Percentiles rank a stretch among this genome's conserved stretches.
Evolutionary conservation across 106 monocot genomes (phyloP).

Genomic region (Dendrobium officinale): DNA sequence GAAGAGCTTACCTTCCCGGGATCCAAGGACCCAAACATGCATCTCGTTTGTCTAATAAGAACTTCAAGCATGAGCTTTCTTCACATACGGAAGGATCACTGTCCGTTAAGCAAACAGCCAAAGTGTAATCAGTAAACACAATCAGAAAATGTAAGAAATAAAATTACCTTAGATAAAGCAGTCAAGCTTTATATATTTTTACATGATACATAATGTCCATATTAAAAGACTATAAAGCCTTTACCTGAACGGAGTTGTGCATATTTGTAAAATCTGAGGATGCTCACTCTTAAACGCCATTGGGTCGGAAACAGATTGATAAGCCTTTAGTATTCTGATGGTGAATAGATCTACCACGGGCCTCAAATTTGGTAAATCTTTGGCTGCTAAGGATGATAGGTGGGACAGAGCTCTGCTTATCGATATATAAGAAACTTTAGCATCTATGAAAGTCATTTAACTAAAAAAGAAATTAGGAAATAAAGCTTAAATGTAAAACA

Average conservation of each 20-base stretch:
- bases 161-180: not conserved
- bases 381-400: conserved; percentile 41
- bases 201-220: not conserved
- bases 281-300: conserved; percentile 76
- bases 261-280: conserved; percentile 63
- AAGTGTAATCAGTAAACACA: conserved; percentile 2
- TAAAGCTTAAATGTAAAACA: conserved; percentile 7
- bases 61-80: conserved; percentile 88
- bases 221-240: conserved; percentile 4
- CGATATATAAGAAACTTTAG: not conserved
- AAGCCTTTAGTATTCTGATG: conserved; percentile 67
- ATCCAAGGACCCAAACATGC: conserved; percentile 92
- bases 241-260: conserved; percentile 76
- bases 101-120: conserved; percentile 20
- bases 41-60: conserved; percentile 88
- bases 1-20: conserved; percentile 72
- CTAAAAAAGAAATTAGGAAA: conserved; percentile 3
- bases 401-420: conserved; percentile 70
- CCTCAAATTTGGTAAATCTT: conserved; percentile 46
- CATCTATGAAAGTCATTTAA: not conserved
- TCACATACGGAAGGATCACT: conserved; percentile 73
- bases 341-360: conserved; percentile 66
- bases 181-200: not conserved
- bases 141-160: conserved; percentile 2
- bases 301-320: conserved; percentile 80